A percentile compares a stretch with the other conserved stretches of the same genome.
These are phyloP conservation scores for Kluyveromyces nonfermentans DNA, from an alignment of 805 yeast genomes.

Conservation along the genomic window DNA sequence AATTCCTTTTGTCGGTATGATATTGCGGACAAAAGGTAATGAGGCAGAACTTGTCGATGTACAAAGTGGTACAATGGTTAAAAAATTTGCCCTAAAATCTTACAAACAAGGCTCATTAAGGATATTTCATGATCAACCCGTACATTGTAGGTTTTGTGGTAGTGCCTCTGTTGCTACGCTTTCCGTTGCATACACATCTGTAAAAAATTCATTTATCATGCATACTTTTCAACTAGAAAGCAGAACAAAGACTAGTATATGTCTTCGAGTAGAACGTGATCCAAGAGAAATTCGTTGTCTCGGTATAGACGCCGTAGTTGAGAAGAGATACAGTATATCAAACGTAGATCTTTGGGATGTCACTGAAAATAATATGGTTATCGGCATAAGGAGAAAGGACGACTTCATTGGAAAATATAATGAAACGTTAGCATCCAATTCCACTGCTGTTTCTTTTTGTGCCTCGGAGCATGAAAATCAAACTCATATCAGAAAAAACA, in stretches of 20 bases:
- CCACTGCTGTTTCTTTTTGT: constrained; percentile 5
- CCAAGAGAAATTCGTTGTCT: constrained; percentile 84
- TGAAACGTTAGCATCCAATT: not conserved
- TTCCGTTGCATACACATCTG: constrained; percentile 54
- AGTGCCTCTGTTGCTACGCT: constrained; percentile 70
- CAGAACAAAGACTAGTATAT: constrained; percentile 68
- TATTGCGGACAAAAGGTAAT: constrained; percentile 46
- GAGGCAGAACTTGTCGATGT: constrained; percentile 65
- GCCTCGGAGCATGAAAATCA: constrained; percentile 11
- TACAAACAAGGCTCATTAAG: constrained; percentile 51
- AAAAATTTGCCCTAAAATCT: constrained; percentile 50
- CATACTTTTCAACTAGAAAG: constrained; percentile 69
- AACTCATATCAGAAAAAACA: constrained; percentile 6
- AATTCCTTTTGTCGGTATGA: constrained; percentile 67
- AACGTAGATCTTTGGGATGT: constrained; percentile 71
- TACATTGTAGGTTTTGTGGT: constrained; percentile 87
- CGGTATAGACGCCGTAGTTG: constrained; percentile 70
- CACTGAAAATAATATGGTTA: constrained; percentile 65
- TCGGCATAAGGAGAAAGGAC: constrained; percentile 51
- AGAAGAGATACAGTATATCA: constrained; percentile 57
- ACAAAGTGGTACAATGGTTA: constrained; percentile 65
- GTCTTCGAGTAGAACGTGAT: constrained; percentile 86
- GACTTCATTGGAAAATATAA: constrained; percentile 6
- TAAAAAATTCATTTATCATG: constrained; percentile 34
- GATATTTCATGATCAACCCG: constrained; percentile 76